phyloP scores from a whole-genome alignment of 148 eudicot genomes.

The Suaeda aralocaspica region DNA sequence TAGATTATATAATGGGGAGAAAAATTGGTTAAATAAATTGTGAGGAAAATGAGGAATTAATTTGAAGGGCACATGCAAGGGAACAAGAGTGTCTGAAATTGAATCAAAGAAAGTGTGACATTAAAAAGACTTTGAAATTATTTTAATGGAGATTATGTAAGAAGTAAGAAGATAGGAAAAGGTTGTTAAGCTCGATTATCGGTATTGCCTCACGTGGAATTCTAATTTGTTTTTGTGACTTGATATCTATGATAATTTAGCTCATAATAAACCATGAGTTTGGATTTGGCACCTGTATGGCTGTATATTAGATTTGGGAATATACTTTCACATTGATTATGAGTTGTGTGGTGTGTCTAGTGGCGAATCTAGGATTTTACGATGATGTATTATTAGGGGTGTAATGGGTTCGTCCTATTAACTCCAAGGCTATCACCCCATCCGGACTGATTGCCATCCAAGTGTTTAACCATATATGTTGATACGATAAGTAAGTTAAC shows the following conservation, averaged over 20 bases:
- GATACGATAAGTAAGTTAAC: too few species aligned
- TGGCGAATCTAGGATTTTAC: too few species aligned
- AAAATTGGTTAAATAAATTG: too few species aligned
- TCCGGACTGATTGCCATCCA: too few species aligned
- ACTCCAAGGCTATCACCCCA: too few species aligned
- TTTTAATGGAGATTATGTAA: neutral
- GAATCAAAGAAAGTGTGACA: slow-evolving; percentile 20
- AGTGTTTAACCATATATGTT: too few species aligned
- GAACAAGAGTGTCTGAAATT: slow-evolving; percentile 25
- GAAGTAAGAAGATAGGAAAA: neutral
- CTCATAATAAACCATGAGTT: neutral
- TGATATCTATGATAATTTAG: neutral
- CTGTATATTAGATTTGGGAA: too few species aligned
- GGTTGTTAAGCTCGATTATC: slow-evolving; percentile 5
- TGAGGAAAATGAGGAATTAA: slow-evolving; percentile 1
- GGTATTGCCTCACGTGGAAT: slow-evolving; percentile 27
- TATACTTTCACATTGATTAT: neutral
- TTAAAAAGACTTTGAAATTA: neutral
- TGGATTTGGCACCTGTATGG: neutral
- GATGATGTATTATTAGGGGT: too few species aligned
- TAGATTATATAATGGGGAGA: neutral
- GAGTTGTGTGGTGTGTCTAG: too few species aligned
- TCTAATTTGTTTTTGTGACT: neutral
- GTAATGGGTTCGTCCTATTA: too few species aligned
- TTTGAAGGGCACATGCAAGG: slow-evolving; percentile 25